Conservation (phyloP, 2,329 filamentous ascomycete genomes). For the Cladosporium phlei region DNA sequence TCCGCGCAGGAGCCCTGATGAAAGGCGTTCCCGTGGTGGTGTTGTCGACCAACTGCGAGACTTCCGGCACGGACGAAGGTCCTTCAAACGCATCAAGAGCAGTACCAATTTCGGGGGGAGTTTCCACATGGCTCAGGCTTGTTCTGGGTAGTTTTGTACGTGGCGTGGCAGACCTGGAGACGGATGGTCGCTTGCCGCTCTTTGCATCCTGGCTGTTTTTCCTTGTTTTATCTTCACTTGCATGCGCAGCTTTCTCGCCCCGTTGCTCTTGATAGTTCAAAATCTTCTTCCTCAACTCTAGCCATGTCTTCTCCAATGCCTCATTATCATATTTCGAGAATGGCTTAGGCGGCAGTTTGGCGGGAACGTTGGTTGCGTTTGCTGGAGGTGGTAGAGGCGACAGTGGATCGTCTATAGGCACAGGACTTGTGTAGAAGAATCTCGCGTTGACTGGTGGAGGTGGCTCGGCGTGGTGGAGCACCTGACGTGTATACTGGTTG, state of each 20-base stretch:
- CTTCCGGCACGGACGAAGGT: slow-evolving; percentile 11
- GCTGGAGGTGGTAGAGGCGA: slow-evolving; percentile 33
- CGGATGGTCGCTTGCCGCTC: slow-evolving; percentile 18
- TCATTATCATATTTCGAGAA: slow-evolving; percentile 36
- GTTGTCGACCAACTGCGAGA: slow-evolving; percentile 10
- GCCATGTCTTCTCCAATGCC: slow-evolving; percentile 34
- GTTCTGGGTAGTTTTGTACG: slow-evolving; percentile 15
- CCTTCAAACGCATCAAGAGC: slow-evolving; percentile 11
- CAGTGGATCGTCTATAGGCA: slow-evolving; percentile 37
- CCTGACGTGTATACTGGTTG: slow-evolving; percentile 43
- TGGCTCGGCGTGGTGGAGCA: slow-evolving; percentile 36
- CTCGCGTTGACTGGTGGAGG: slow-evolving; percentile 33
- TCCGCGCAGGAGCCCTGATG: slow-evolving; percentile 45
- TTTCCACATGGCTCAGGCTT: slow-evolving; percentile 25
- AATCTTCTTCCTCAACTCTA: slow-evolving; percentile 31
- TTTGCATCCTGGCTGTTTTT: slow-evolving; percentile 16
- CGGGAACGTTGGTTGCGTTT: slow-evolving; percentile 19
- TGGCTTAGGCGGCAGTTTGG: slow-evolving; percentile 31
- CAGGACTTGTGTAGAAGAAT: slow-evolving; percentile 35
- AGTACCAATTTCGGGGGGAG: slow-evolving; percentile 14
- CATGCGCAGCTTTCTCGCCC: slow-evolving; percentile 27
- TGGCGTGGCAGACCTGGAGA: slow-evolving; percentile 18
- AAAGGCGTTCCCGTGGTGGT: slow-evolving; percentile 48
- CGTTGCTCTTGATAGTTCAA: slow-evolving; percentile 31
- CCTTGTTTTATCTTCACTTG: slow-evolving; percentile 19